Evolutionary conservation across 2,329 filamentous ascomycete species (phyloP), one percentile per base, ranked within the genome.

Genomic region (Aspergillus novofumigatus): DNA sequence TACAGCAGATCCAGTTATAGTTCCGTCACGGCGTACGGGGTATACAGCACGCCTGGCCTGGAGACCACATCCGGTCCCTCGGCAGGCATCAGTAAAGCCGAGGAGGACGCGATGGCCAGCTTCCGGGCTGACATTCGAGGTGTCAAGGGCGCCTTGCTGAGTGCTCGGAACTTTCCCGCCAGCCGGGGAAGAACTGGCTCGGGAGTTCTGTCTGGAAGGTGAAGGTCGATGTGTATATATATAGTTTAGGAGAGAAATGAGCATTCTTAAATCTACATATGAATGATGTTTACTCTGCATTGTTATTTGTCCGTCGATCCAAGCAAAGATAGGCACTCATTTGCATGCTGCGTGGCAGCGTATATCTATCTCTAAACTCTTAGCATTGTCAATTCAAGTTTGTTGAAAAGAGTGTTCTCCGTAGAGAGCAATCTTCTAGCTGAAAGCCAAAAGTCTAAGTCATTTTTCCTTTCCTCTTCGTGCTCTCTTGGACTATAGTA

Each of bases 111-210:
- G n/a, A 80, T 86, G 55, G 77, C 83, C 14, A 75, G 77, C 38
- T 73, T 87, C 61, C 84, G 82, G 69, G 77, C 78, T 45, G 84
- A 87, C 63, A 86, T 88, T 53, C 73, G 84, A 55, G 79, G 82
- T 35, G 81, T 87, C 21, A 88, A 88, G 69, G 85, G 85, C 11
- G 83, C 85, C 2, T 74, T 88, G 55, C 68, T 88, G 59, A 86
- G 83, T 67, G 82, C 84, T 8, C 81, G 83, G 60, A 84, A 86
- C 59, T 88, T 88, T 61, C 83, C 80, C 38, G 59, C 72, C 11
- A 67, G 71, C 54, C 67, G 69, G 8, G 68, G 65, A 7, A 65
- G 66, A 20, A 61, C 66, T 26, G 60, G 66, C 25, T 65, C 62
- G n/a, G 61, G 62, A 48, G 54, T 65, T 45, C 28, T 65, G 47